Base-by-base conservation (phyloP, 805 yeast genomes). In the Kazachstania bromeliacearum region DNA sequence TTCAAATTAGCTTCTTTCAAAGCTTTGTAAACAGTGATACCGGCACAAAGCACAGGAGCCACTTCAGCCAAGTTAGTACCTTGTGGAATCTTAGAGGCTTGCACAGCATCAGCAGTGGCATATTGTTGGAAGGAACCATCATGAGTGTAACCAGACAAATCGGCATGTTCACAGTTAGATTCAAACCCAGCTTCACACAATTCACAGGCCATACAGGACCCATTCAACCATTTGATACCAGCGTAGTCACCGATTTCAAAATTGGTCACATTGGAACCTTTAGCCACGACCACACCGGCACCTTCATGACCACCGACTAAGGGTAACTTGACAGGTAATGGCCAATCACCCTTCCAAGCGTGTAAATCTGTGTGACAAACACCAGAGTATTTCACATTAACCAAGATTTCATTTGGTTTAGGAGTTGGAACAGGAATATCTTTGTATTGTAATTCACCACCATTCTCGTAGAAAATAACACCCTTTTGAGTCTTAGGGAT, bases 81-180 rank as follows among this genome's bases (percentile, higher is more conserved):
- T 51, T 70, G 54, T 33, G 92, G 85, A 47, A 84, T 73, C 43
- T 68, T 65, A n/a, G 94, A 92, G 22, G 92, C 94, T 56, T 83
- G 92, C 34, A 79, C 68, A 18, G 89, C 87, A 60, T 83, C 87
- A 24, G 88, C 94, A 29, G 88, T 77, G 25, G 88, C 89, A 57
- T 81, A 84, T 63, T 84, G 84, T 62, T 85, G 94, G 76, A 85
- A 83, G 14, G 92, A 75, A 43, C 95, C 78, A 46, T 71, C 75
- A 43, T 69, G 75, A 10, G 75, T 69, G 58, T 70, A 71, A 44
- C 78, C 78, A 9, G 74, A 70, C 40, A 71, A 60, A 40, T 67
- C 75, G 12, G 74, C 75, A 17, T 57, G 40, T 20, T 41, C 41
- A 63, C 81, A 75, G 53, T 68, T 71, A 33, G 79, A 63, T 57